Evolutionary conservation across 306 rosid species (phyloP), one percentile per base, ranked within the genome.

Genomic region (Prunus kanzakura): DNA sequence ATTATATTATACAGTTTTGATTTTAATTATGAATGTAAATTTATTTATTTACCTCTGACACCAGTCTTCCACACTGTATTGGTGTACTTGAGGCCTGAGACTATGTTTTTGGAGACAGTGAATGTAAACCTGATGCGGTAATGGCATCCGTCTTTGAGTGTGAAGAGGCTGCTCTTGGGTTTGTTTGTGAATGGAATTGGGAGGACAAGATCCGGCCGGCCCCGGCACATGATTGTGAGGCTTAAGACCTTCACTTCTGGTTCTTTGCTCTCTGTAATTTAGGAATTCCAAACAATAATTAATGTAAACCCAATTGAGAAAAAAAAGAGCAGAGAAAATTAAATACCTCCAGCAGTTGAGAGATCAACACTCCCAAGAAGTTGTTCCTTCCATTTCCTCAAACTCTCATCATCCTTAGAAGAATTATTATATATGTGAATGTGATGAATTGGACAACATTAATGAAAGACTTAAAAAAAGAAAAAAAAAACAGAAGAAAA

Each of bases 341-440:
- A 30, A 46, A 46, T 82, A 93, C 98, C 98, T 85, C 93, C 97
- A 82, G 88, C 88, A 69, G 87, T 70, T 64, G 91, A 84, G 66
- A 91, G 79, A 84, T 93, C 98, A 74, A 93, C 87, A 83, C 86
- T 75, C 30, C 96, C 98, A 73, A 93, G 89, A 81, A 91, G 93
- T 70, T 89, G 96, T 30, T 89, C 96, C 81, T 93, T 93, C 98
- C 98, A 93, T 83, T 85, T 91, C 82, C 96, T 89, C 84, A 93
- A 82, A 77, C 98, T 93, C 68, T 89, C 92, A 76, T 91, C 98
- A 78, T 93, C 97, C 98, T 93, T 62, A 6, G 51, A 1, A 30
- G 2, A 60, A 75, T 79, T 47, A 15, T 64, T 38, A 38, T 38
- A 38, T 38, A 38, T 38, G 43, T 38, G 10, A 6, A 35, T 35